Evolutionary conservation across 257 asterid species (phyloP).

Genomic region (Sherardia arvensis): DNA sequence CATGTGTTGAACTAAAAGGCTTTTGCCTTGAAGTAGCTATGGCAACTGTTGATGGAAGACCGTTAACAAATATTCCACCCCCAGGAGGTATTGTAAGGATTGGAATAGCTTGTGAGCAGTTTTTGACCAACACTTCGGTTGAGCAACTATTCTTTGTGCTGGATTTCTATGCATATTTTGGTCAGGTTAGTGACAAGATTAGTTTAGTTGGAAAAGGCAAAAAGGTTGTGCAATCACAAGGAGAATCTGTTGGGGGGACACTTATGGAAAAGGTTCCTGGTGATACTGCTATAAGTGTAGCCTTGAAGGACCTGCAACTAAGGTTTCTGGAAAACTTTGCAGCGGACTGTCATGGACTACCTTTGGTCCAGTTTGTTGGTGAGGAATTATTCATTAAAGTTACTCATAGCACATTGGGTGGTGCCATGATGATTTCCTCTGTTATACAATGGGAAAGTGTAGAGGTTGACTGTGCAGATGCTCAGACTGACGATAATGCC

Average conservation of each 20-base stretch:
- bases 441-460: conserved; percentile 73
- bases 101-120: conserved; percentile 83
- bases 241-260: conserved; percentile 39
- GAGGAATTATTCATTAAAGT: conserved; percentile 59
- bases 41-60: conserved; percentile 96
- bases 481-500: conserved; percentile 31
- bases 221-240: conserved; percentile 26
- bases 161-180: conserved; percentile 70
- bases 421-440: conserved; percentile 88
- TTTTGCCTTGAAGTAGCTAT: conserved; percentile 77
- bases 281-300: conserved; percentile 71
- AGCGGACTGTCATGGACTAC: conserved; percentile 35
- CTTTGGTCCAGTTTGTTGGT: conserved; percentile 76
- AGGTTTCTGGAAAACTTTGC: conserved; percentile 72
- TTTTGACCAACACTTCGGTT: conserved; percentile 71
- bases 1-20: conserved; percentile 75
- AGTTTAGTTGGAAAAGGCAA: conserved; percentile 48
- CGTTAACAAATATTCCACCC: conserved; percentile 74
- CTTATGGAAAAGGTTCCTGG: conserved; percentile 63
- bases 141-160: conserved; percentile 89
- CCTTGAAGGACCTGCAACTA: conserved; percentile 59
- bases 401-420: conserved; percentile 82
- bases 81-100: conserved; percentile 89
- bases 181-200: conserved; percentile 65
- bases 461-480: conserved; percentile 72